Conservation (phyloP, 2,329 filamentous ascomycete species). For the Dactylellina leptospora region DNA sequence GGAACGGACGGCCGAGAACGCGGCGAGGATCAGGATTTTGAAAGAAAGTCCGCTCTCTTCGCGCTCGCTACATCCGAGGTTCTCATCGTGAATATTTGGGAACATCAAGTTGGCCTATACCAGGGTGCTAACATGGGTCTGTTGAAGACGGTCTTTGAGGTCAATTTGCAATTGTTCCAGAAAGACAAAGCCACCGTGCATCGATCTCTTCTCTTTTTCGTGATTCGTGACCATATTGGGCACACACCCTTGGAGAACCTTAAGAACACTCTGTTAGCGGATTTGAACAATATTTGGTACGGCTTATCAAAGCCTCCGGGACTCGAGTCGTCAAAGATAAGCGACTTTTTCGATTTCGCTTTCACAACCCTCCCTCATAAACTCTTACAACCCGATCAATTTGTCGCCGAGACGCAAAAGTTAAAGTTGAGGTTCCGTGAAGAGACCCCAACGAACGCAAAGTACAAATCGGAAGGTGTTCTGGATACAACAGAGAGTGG, state of each 20-base stretch:
- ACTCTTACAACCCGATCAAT: slow-evolving; percentile 92
- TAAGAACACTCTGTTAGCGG: slow-evolving; percentile 86
- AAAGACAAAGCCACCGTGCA: slow-evolving; percentile 91
- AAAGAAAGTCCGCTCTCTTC: slow-evolving; percentile 96
- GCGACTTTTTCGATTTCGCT: slow-evolving; percentile 98
- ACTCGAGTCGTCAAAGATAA: slow-evolving; percentile 85
- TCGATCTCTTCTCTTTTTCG: slow-evolving; percentile 94
- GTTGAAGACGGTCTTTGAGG: slow-evolving; percentile 98
- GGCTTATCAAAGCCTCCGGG: slow-evolving; percentile 90
- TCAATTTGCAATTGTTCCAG: slow-evolving; percentile 94
- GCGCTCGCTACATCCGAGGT: slow-evolving; percentile 97
- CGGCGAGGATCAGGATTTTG: slow-evolving; percentile 98
- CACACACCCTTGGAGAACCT: slow-evolving; percentile 89
- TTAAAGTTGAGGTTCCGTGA: slow-evolving; percentile 83
- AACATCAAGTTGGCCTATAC: slow-evolving; percentile 97
- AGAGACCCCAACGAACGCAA: slow-evolving; percentile 71
- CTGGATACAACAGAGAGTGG: slow-evolving; percentile 61
- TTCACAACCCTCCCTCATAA: slow-evolving; percentile 97
- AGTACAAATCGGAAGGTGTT: slow-evolving; percentile 62
- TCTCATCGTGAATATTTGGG: slow-evolving; percentile 98
- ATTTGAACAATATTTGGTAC: slow-evolving; percentile 90
- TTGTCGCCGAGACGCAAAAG: slow-evolving; percentile 79
- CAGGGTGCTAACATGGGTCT: slow-evolving; percentile 99
- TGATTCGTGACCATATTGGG: slow-evolving; percentile 95
- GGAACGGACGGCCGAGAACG: slow-evolving; percentile 95